Evolutionary conservation across 768 basidiomycete genomes (phyloP).

Genomic region (Amanita phalloides): DNA sequence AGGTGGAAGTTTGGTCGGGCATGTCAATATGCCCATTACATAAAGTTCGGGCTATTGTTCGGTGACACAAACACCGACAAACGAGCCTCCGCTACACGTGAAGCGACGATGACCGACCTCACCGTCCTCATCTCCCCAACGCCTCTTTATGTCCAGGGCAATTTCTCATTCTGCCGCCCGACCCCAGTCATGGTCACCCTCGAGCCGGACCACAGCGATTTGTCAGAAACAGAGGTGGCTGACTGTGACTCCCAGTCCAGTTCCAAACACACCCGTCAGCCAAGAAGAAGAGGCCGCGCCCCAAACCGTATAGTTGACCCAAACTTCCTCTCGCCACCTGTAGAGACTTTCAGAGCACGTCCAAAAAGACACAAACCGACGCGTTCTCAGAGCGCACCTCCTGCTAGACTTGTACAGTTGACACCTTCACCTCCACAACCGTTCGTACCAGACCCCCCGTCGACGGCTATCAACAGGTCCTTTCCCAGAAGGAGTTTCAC

Average conservation of each 20-base stretch:
- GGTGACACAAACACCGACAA: neutral
- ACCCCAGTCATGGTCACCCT: slow-evolving; percentile 33
- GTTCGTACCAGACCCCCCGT: slow-evolving; percentile 7
- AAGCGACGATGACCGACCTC: slow-evolving; percentile 32
- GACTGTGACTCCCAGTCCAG: slow-evolving; percentile 10
- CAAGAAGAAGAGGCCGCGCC: slow-evolving; percentile 9
- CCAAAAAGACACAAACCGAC: slow-evolving; percentile 27
- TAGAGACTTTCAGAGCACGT: slow-evolving; percentile 34
- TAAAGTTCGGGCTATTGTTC: too few relatives aligned
- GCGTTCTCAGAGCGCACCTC: slow-evolving; percentile 37
- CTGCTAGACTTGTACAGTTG: slow-evolving; percentile 9
- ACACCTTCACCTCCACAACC: slow-evolving; percentile 4
- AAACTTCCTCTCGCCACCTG: slow-evolving; percentile 34
- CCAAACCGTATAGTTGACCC: slow-evolving; percentile 13
- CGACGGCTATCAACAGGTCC: neutral
- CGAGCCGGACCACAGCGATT: slow-evolving; percentile 15
- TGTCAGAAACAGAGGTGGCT: slow-evolving; percentile 7
- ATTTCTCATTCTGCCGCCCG: slow-evolving; percentile 23
- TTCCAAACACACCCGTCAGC: slow-evolving; percentile 9
- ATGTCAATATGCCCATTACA: too few relatives aligned
- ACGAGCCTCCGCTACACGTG: too few relatives aligned
- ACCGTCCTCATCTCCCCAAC: slow-evolving; percentile 41
- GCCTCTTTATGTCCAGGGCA: slow-evolving; percentile 25
- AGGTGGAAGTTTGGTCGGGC: neutral
- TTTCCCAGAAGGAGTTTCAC: slow-evolving; percentile 19